A percentile compares a stretch with the other conserved stretches of the same genome.
These are phyloP conservation scores for Thuja plicata DNA, from an alignment of 83 land plant species.

Conservation along the genomic window DNA sequence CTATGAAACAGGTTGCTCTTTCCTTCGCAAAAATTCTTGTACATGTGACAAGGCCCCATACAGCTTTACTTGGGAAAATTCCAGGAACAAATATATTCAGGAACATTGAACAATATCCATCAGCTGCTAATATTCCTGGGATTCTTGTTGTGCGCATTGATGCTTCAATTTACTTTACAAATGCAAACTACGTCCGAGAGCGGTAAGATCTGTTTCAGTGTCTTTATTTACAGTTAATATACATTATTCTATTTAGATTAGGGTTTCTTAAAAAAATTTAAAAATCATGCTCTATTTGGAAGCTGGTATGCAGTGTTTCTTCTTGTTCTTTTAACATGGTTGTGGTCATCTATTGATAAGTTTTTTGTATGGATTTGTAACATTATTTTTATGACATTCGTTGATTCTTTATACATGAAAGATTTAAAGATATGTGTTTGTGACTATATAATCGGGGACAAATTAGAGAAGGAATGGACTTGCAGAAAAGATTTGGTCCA, in stretches of 20 bases:
- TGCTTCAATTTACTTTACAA: slow-evolving; percentile 86
- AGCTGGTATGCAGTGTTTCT: background rate
- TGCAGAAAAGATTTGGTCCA: too few relatives aligned
- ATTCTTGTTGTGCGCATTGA: slow-evolving; percentile 66
- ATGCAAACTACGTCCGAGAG: slow-evolving; percentile 79
- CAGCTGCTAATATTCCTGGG: slow-evolving; percentile 59
- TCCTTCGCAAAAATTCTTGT: slow-evolving; percentile 56
- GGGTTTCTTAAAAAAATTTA: too few relatives aligned
- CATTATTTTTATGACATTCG: too few relatives aligned
- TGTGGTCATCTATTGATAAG: background rate
- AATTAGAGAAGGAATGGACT: too few relatives aligned
- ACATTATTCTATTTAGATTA: background rate
- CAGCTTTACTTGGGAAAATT: slow-evolving; percentile 65
- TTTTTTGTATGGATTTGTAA: background rate
- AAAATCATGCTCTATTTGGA: background rate
- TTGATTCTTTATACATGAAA: background rate
- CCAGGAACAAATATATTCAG: slow-evolving; percentile 67
- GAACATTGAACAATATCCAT: slow-evolving; percentile 70
- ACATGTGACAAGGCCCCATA: slow-evolving; percentile 77
- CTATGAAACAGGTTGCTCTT: slow-evolving; percentile 31
- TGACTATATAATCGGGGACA: too few relatives aligned
- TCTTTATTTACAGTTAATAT: background rate
- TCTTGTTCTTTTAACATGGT: background rate
- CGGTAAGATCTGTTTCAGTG: slow-evolving; percentile 41
- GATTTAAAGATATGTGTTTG: background rate